Evolutionary conservation across 495 filamentous ascomycete genomes (phyloP).

Genomic region (Aspergillus asperescens): DNA sequence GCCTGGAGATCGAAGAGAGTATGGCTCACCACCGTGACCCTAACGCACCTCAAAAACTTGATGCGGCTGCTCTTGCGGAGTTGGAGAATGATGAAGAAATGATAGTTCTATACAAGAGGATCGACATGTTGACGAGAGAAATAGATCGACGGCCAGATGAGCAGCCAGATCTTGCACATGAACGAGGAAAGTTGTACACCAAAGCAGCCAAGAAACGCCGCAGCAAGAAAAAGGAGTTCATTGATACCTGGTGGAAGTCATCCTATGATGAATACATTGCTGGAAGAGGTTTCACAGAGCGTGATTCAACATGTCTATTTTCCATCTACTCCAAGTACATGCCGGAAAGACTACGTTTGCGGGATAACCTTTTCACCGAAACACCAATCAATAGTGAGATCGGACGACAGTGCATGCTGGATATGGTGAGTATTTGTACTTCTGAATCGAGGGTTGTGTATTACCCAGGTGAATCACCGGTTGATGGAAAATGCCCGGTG

Average conservation of each 20-base stretch:
- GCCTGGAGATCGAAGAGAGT: constrained; percentile 4
- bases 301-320: constrained; percentile 6
- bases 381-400: constrained; percentile 1
- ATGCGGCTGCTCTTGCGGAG: constrained; percentile 5
- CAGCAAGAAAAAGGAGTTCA: constrained; percentile 5
- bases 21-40: constrained; percentile 7
- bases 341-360: neutral
- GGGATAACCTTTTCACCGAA: constrained; percentile 4
- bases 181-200: too few species aligned
- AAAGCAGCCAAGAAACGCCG: neutral
- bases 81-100: constrained; percentile 5
- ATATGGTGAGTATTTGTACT: constrained; percentile 5
- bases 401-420: constrained; percentile 4
- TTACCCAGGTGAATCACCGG: too few species aligned
- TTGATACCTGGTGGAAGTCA: neutral
- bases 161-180: too few species aligned
- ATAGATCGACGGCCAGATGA: too few species aligned
- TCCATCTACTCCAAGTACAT: constrained; percentile 8
- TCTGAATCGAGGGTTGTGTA: too few species aligned
- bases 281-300: constrained; percentile 6
- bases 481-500: too few species aligned
- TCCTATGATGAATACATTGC: constrained; percentile 11
- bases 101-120: neutral
- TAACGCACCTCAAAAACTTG: constrained; percentile 7
- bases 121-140: too few species aligned